Percentiles rank a stretch among this genome's conserved stretches.
These are phyloP conservation scores for Microdochium paspali DNA, from an alignment of 2,329 filamentous ascomycete species.

Conservation along the genomic window DNA sequence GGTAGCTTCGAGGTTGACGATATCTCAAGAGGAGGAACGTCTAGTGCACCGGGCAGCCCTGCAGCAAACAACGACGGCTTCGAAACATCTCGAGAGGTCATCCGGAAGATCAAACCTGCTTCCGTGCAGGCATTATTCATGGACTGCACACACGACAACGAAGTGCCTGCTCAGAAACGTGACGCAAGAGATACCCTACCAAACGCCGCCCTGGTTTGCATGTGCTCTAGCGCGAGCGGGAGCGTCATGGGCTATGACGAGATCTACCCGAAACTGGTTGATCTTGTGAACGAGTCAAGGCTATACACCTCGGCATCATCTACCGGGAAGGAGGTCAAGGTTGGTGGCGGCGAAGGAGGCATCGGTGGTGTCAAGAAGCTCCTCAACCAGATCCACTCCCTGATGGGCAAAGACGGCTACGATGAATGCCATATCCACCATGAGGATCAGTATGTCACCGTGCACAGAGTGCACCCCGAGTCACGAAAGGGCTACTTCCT, in stretches of 20 bases:
- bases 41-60: constrained; percentile 20
- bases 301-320: constrained; percentile 75
- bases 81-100: constrained; percentile 46
- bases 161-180: constrained; percentile 88
- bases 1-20: constrained; percentile 96
- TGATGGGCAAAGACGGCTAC: constrained; percentile 93
- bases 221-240: constrained; percentile 90
- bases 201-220: constrained; percentile 86
- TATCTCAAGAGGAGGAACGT: constrained; percentile 46
- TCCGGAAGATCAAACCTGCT: constrained; percentile 75
- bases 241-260: constrained; percentile 99
- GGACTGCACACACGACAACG: constrained; percentile 99
- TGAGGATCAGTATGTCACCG: constrained; percentile 90
- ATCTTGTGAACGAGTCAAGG: constrained; percentile 82
- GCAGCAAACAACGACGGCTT: constrained; percentile 18
- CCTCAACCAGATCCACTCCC: constrained; percentile 85
- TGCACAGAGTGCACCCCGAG: constrained; percentile 87
- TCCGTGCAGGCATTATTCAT: constrained; percentile 93
- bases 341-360: constrained; percentile 65
- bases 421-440: constrained; percentile 96
- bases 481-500: constrained; percentile 91
- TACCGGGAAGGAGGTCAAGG: constrained; percentile 44
- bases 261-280: constrained; percentile 86
- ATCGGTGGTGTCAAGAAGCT: constrained; percentile 89
- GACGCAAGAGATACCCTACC: constrained; percentile 90